Evolutionary conservation across 2,329 filamentous ascomycete species (phyloP), one percentile per base, ranked within the genome.

Genomic region (Penicillium sp.): DNA sequence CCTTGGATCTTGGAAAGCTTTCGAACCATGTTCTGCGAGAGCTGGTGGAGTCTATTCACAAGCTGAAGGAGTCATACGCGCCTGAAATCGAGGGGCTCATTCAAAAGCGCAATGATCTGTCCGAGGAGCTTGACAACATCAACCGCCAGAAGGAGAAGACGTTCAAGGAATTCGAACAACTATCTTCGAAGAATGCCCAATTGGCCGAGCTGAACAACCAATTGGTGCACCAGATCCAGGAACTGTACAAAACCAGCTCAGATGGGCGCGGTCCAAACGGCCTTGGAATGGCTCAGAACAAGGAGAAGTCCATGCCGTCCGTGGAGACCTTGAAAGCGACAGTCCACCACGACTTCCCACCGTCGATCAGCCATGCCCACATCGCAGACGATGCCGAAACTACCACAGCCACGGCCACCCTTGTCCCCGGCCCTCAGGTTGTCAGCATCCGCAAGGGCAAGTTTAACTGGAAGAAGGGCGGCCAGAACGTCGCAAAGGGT

Each of bases 391-490:
- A 93, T 35, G 78, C 73, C 7, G 82, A 85, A 56, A 74, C 78
- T 12, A 74, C 75, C 6, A 79, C 80, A 0, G 73, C 85, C 40
- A 69, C 78, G 0, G 73, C 85, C 43, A 69, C 78, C 0, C 72
- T 86, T 42, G 69, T 83, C 55, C 78, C 83, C 25, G 87, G 89
- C 2, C 91, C 93, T n/a, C 93, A 95, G 53, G 88, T 97, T 29
- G 88, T 97, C 53, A 95, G 93, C 62, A 95, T 97, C 55, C 84
- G 90, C 62, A 97, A 96, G 74, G 90, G 88, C 75, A 97, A 96
- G 70, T 96, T 96, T 74, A 95, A 95, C 74, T 97, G 93, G 91
- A 95, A 96, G 79, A 95, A 95, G 76, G 90, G 90, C 33, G 89
- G 89, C 33, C 92, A 95, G 72, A 91, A 88, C 48, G 86, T 97